Evolutionary conservation across 2,329 filamentous ascomycete genomes (phyloP).

Genomic region (Talaromyces sp.): DNA sequence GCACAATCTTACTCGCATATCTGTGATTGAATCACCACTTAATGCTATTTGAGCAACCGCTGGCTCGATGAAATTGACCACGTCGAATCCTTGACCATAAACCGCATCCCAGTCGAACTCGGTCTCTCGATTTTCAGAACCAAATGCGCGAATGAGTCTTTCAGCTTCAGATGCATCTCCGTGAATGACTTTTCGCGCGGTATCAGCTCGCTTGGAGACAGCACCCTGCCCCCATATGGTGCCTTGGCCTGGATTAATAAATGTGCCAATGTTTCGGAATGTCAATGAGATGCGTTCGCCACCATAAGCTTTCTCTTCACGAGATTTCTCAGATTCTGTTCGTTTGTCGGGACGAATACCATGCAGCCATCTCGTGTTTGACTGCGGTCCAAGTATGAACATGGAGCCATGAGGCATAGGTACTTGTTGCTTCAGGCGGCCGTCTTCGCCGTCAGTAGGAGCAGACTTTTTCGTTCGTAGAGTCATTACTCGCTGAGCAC

Average conservation of each 20-base stretch:
- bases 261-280: conserved; percentile 86
- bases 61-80: conserved; percentile 51
- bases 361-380: conserved; percentile 86
- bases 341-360: conserved; percentile 88
- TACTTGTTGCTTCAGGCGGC: conserved; percentile 62
- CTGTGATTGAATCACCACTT: conserved; percentile 32
- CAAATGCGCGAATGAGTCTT: conserved; percentile 72
- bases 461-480: conserved; percentile 65
- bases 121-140: conserved; percentile 72
- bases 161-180: conserved; percentile 63
- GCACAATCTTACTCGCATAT: conserved; percentile 37
- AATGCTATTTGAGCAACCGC: conserved; percentile 31
- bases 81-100: conserved; percentile 82
- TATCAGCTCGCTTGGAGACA: conserved; percentile 59
- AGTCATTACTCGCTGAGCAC: conserved; percentile 84
- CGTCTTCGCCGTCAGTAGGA: conserved; percentile 20
- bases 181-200: conserved; percentile 64
- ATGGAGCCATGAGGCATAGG: conserved; percentile 83
- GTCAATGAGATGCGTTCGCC: conserved; percentile 87
- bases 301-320: conserved; percentile 66
- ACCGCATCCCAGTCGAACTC: conserved; percentile 68
- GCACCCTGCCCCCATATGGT: conserved; percentile 93
- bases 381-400: conserved; percentile 73
- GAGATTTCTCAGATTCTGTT: conserved; percentile 60
- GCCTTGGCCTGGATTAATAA: conserved; percentile 61